Conservation (phyloP, 2,329 filamentous ascomycete genomes). For the Colletotrichum falcatum region DNA sequence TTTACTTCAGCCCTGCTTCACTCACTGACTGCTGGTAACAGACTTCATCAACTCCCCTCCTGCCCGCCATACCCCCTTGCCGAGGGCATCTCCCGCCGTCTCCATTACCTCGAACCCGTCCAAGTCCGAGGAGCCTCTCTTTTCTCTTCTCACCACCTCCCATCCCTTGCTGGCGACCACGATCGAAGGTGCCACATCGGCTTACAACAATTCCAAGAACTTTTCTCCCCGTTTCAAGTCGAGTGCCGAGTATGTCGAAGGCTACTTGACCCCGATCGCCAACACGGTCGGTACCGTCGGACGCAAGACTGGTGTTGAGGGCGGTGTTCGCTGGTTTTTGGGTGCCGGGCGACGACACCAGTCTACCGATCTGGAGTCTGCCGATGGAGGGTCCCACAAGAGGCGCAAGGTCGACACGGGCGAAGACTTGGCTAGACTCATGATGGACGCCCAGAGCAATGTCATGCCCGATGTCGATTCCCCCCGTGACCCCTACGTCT, state of each 20-base stretch:
- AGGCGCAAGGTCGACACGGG: slow-evolving; percentile 65
- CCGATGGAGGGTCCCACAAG: slow-evolving; percentile 64
- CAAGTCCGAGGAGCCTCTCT: slow-evolving; percentile 74
- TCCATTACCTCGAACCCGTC: slow-evolving; percentile 50
- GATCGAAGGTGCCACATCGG: slow-evolving; percentile 85
- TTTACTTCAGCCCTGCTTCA: background rate
- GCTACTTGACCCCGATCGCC: slow-evolving; percentile 86
- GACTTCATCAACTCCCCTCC: slow-evolving; percentile 76
- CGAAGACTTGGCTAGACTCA: slow-evolving; percentile 47
- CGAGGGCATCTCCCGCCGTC: slow-evolving; percentile 52
- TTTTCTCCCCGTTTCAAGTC: slow-evolving; percentile 90
- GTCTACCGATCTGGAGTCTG: slow-evolving; percentile 60
- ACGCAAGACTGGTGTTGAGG: slow-evolving; percentile 87
- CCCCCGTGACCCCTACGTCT: slow-evolving; percentile 44
- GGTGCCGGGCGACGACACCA: slow-evolving; percentile 67
- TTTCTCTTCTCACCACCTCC: slow-evolving; percentile 87
- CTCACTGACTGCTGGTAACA: slow-evolving; percentile 46
- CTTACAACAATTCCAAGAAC: slow-evolving; percentile 89
- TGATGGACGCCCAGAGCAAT: slow-evolving; percentile 39
- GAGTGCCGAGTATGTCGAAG: slow-evolving; percentile 91
- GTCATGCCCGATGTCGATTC: slow-evolving; percentile 40
- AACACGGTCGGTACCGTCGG: slow-evolving; percentile 89
- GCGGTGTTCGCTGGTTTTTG: slow-evolving; percentile 86
- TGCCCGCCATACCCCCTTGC: slow-evolving; percentile 56
- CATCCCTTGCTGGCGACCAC: slow-evolving; percentile 89